Base-by-base conservation (phyloP, 768 basidiomycete species). In the Leucosporidium yakuticum region DNA sequence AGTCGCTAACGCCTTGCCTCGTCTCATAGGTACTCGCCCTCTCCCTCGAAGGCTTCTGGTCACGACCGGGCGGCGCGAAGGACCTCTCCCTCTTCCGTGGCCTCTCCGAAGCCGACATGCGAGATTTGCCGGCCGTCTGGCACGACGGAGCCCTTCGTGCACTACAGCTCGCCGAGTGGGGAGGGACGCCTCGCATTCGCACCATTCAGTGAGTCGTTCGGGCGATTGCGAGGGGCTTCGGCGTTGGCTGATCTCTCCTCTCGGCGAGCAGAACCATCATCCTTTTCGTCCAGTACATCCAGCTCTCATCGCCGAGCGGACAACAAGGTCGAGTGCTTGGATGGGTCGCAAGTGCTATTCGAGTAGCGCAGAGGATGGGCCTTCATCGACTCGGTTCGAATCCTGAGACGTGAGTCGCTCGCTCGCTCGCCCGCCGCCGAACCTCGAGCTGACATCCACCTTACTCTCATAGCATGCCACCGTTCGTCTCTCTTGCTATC, bases 11-110 rank as follows among this genome's bases (percentile, higher is more conserved):
- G 12, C 29, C 14, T 8, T 12, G 11, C 11, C 39, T 8, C 11
- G 11, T 44, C 39, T 44, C 55, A 2, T 56, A 73, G 71, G 63
- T 73, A 39, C 66, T 73, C 61, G 66, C 72, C 14, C 68, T 73
- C 56, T 69, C 72, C 48, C 69, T 73, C 60, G 72, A 73, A 19
- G 72, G 68, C 4, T 73, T 69, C 64, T 73, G 66, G 64, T 50
- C 51, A 14, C 65, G 72, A 2, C 72, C 72, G 8, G 19, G 48
- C 9, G 66, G 63, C 15, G 39, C 27, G 23, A 65, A 66, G 39
- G 62, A 73, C 49, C 62, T 69, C 12, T 50, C 57, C 9, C 54
- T 73, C 17, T 73, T 73, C 31, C 60, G 64, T 1, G 72, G 72
- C 6, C 60, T 73, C 34, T 20, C 51, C 34, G 72, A 73, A 62